Conservation (phyloP, 2,329 filamentous ascomycete genomes). For the Xylariaceae sp. region DNA sequence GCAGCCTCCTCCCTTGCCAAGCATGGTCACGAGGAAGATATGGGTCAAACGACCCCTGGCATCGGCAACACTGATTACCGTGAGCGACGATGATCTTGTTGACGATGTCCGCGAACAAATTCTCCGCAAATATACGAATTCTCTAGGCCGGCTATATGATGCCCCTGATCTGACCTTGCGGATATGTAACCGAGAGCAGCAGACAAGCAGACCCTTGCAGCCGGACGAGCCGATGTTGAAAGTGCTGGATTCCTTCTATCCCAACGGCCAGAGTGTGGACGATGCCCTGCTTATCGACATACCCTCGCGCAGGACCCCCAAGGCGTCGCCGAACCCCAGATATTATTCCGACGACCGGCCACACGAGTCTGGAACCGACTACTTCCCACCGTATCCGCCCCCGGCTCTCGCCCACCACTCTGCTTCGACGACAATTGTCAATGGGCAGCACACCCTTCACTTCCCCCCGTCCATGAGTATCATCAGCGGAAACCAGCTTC, state of each 20-base stretch:
- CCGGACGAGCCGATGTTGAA: constrained; percentile 80
- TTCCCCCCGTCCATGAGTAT: constrained; percentile 69
- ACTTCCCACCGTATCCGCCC: constrained; percentile 32
- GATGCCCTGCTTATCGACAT: constrained; percentile 91
- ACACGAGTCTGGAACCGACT: constrained; percentile 32
- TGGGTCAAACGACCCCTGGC: constrained; percentile 88
- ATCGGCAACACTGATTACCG: constrained; percentile 80
- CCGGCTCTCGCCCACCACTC: constrained; percentile 24
- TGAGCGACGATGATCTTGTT: constrained; percentile 83
- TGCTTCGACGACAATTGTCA: constrained; percentile 21
- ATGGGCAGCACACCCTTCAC: constrained; percentile 25
- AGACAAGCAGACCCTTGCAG: constrained; percentile 63
- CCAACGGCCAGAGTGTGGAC: constrained; percentile 78
- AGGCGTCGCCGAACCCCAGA: constrained; percentile 60
- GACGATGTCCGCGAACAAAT: constrained; percentile 94
- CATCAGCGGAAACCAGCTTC: constrained; percentile 72
- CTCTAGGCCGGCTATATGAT: constrained; percentile 81
- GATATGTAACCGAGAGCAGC: constrained; percentile 65
- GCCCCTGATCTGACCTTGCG: constrained; percentile 81
- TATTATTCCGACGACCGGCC: constrained; percentile 30
- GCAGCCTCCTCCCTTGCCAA: constrained; percentile 36
- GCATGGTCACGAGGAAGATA: constrained; percentile 70
- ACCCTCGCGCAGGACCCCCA: constrained; percentile 68
- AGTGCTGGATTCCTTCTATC: constrained; percentile 76
- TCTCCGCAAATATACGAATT: constrained; percentile 88